phyloP scores from a whole-genome alignment of 768 basidiomycete species.

The Agaricus sinodeliciosus region DNA sequence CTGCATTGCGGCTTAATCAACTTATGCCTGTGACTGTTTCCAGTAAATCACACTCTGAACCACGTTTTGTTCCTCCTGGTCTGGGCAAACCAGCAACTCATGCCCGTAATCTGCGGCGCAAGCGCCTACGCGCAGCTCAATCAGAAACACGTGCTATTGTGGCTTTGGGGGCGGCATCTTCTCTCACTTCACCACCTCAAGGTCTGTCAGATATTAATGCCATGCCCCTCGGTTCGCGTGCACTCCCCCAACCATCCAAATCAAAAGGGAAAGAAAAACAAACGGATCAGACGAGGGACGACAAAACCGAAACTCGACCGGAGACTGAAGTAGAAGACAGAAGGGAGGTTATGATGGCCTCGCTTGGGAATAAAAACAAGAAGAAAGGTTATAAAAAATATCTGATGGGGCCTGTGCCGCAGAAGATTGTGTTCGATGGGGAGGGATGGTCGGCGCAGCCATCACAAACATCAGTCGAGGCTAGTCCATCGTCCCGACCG shows the following conservation, averaged over 20 bases:
- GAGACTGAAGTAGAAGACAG: neutral
- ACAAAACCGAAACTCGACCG: slow-evolving; percentile 11
- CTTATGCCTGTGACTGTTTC: neutral
- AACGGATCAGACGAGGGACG: slow-evolving; percentile 11
- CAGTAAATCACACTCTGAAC: neutral
- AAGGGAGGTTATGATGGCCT: slow-evolving; percentile 36
- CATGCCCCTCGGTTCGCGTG: slow-evolving; percentile 31
- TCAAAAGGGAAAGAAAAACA: slow-evolving; percentile 2
- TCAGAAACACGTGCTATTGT: slow-evolving; percentile 13
- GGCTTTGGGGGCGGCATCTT: neutral
- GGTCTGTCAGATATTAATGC: slow-evolving; percentile 36
- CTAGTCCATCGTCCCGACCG: neutral
- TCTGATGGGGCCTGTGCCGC: slow-evolving; percentile 31
- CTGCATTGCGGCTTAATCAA: neutral
- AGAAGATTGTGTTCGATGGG: slow-evolving; percentile 48
- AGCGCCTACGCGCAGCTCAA: slow-evolving; percentile 31
- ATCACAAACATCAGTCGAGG: neutral
- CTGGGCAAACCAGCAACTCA: slow-evolving; percentile 52
- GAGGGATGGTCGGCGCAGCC: neutral
- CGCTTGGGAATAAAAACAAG: slow-evolving; percentile 70
- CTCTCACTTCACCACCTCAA: slow-evolving; percentile 15
- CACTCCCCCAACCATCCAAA: neutral
- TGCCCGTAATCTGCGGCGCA: slow-evolving; percentile 50
- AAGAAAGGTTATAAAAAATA: slow-evolving; percentile 57
- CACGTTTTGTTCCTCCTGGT: slow-evolving; percentile 44